Base-by-base conservation (phyloP, 768 basidiomycete species). In the Lentinula edodes region DNA sequence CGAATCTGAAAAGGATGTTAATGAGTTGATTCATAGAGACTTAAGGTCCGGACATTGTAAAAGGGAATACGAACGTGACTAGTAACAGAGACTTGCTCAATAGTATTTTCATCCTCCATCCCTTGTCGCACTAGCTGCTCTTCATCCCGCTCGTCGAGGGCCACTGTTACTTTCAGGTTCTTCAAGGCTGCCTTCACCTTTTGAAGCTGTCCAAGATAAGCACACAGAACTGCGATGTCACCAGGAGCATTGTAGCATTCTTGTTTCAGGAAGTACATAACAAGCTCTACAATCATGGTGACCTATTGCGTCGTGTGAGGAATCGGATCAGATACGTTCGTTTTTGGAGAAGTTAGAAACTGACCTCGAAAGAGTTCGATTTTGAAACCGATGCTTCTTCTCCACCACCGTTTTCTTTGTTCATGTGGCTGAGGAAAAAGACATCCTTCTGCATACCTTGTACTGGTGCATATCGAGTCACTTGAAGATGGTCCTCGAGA, bases 131-230 rank as follows among this genome's bases (percentile, higher is more conserved):
- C 82, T 0, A 91, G 77, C n/a, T 79, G 79, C 2, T 77, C 80
- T 66, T 85, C 78, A 65, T 91, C 90, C 13, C 83, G 76, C 53
- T 90, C 89, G 59, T 91, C 89, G 36, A 91, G 81, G 20, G 85
- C 73, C 3, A 90, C 81, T 0, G 86, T 80, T 34, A 92, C 79
- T 60, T 82, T 77, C 57, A 52, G 39, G 43, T 67, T 64, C 2
- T 64, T 64, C 32, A 81, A 69, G 1, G 73, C 77, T 63, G 76
- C 74, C 28, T 78, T 70, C 46, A 79, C 73, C 51, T 72, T 72
- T 23, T 75, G 73, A 6, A 80, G 70, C 65, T 80, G 80, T 2
- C 79, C 80, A 28, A 80, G 76, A 65, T 81, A 80, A 6, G 77
- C 79, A 65, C 78, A 80, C 6, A 80, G 62, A 9, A 81, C 79